Conservation (phyloP, 495 filamentous ascomycete species). For the Trichocladium uniseriatum region DNA sequence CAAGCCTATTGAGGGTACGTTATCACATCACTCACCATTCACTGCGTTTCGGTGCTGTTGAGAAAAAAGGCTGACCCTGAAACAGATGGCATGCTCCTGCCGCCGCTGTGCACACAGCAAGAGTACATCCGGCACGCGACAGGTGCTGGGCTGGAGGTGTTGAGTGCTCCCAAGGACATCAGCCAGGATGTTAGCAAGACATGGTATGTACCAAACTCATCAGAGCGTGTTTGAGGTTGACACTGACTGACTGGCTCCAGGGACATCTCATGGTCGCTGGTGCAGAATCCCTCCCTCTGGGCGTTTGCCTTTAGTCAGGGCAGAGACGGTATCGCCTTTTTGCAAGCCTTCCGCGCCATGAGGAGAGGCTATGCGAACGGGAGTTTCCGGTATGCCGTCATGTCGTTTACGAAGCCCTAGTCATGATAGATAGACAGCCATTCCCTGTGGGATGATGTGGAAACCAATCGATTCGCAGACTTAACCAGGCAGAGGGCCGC, state of each 20-base stretch:
- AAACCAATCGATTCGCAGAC: no score
- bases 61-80: background rate
- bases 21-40: no score
- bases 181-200: constrained; percentile 47
- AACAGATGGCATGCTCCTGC: constrained; percentile 49
- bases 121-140: constrained; percentile 42
- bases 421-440: background rate
- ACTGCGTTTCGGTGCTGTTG: background rate
- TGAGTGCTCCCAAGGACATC: constrained; percentile 43
- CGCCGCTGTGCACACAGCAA: constrained; percentile 39
- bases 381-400: constrained; percentile 48
- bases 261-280: constrained; percentile 52
- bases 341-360: constrained; percentile 52
- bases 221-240: background rate
- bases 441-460: background rate
- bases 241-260: constrained; percentile 22
- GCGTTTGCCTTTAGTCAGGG: constrained; percentile 49
- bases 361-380: constrained; percentile 48
- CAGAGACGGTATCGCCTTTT: constrained; percentile 47
- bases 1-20: constrained; percentile 43
- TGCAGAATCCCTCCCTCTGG: constrained; percentile 49
- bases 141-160: constrained; percentile 34
- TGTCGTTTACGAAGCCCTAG: constrained; percentile 41
- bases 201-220: constrained; percentile 37
- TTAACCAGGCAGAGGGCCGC: no score